A percentile compares a stretch with the other conserved stretches of the same genome.
phyloP scores from a whole-genome alignment of 371 early-diverging fungal genomes.

The Actinomortierella ambigua region DNA sequence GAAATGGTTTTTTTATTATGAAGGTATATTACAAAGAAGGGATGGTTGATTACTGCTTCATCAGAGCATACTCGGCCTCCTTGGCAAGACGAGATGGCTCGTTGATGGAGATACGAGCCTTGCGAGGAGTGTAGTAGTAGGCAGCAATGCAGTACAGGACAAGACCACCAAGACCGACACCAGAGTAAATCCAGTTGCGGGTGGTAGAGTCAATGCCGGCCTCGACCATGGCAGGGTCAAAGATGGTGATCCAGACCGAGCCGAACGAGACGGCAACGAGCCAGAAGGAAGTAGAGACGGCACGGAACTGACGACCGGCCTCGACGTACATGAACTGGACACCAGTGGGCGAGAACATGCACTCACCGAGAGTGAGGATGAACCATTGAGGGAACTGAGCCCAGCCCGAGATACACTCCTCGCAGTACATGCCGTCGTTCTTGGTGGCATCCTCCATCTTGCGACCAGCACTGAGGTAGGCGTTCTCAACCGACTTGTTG shows the following conservation, averaged over 20 bases:
- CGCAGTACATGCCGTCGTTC: constrained; percentile 29
- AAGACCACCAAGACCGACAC: constrained; percentile 6
- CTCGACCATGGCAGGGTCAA: constrained; percentile 2
- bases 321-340: constrained; percentile 69
- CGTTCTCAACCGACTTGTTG: constrained; percentile 44
- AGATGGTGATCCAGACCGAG: constrained; percentile 5
- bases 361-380: constrained; percentile 67
- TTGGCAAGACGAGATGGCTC: constrained; percentile 11
- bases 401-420: constrained; percentile 44
- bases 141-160: constrained; percentile 7
- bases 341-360: constrained; percentile 67
- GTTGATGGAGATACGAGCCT: constrained; percentile 8
- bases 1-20: too few relatives aligned
- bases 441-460: constrained; percentile 5
- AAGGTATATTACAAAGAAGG: too few relatives aligned
- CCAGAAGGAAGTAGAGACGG: constrained; percentile 51
- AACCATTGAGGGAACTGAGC: constrained; percentile 69
- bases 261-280: constrained; percentile 46
- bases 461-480: constrained; percentile 19
- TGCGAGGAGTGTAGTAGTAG: constrained; percentile 10
- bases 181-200: constrained; percentile 3
- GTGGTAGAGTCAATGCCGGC: not conserved
- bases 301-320: constrained; percentile 50
- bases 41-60: not conserved
- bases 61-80: constrained; percentile 9